Evolutionary conservation across 345 rosid species (phyloP).

Genomic region (Kandelia obovata): DNA sequence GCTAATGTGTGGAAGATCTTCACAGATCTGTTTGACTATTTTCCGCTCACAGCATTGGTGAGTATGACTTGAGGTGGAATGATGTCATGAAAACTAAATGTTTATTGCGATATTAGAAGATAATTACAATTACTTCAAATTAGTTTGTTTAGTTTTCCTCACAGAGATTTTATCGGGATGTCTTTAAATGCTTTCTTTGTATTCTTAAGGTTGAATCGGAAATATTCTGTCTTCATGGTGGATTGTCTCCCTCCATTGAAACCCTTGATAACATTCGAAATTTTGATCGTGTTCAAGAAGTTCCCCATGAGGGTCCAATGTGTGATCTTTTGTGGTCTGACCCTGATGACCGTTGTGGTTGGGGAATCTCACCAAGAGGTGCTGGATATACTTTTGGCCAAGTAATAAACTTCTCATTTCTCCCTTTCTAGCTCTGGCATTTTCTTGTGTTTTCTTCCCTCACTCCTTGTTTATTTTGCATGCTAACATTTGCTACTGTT

Average conservation of each 20-base stretch:
- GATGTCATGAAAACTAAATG: neutral
- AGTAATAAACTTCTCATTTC: conserved; percentile 34
- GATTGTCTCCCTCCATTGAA: conserved; percentile 89
- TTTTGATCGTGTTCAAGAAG: conserved; percentile 93
- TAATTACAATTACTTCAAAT: no score
- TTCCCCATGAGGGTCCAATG: conserved; percentile 98
- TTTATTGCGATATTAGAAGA: no score
- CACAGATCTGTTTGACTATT: conserved; percentile 92
- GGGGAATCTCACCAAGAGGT: conserved; percentile 98
- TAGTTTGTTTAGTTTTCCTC: no score
- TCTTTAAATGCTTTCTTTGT: neutral
- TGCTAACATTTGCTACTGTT: conserved; percentile 12
- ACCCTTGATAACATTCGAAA: conserved; percentile 87
- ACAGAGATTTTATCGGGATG: no score
- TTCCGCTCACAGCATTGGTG: conserved; percentile 95
- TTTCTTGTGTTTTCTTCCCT: neutral
- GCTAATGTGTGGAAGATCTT: conserved; percentile 91
- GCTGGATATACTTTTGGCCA: conserved; percentile 98
- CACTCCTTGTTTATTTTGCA: neutral
- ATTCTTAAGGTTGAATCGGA: conserved; percentile 82
- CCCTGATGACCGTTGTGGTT: conserved; percentile 94
- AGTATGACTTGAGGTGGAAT: conserved; percentile 25
- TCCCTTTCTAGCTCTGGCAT: neutral
- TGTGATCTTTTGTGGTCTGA: conserved; percentile 97
- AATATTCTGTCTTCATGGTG: conserved; percentile 92